Evolutionary conservation across 495 filamentous ascomycete species (phyloP).

Genomic region (Podospora bellae-mahoneyi): DNA sequence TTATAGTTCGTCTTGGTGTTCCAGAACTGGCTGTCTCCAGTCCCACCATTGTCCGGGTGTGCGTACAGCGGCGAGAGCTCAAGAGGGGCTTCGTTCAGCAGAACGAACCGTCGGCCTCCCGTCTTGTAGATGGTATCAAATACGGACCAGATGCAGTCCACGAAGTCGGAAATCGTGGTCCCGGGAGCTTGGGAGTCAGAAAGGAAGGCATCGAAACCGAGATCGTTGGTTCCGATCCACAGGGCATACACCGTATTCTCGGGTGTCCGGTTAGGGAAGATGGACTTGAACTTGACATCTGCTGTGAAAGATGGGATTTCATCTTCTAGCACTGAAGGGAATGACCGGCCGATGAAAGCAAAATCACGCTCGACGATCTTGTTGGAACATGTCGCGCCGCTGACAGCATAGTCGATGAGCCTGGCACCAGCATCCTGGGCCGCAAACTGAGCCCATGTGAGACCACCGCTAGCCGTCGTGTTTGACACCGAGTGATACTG

Average conservation of each 20-base stretch:
- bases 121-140: conserved; percentile 59
- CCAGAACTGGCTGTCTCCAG: conserved; percentile 55
- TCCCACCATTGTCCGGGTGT: conserved; percentile 47
- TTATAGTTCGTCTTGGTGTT: conserved; percentile 48
- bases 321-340: conserved; percentile 63
- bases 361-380: conserved; percentile 54
- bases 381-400: conserved; percentile 68
- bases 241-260: conserved; percentile 66
- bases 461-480: conserved; percentile 58
- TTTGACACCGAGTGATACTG: conserved; percentile 42
- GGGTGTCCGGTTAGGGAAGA: conserved; percentile 49
- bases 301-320: conserved; percentile 66
- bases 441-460: conserved; percentile 64
- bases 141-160: conserved; percentile 59
- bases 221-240: conserved; percentile 79
- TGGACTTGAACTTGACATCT: conserved; percentile 50
- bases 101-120: conserved; percentile 65
- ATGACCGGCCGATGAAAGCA: conserved; percentile 46
- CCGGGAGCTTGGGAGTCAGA: conserved; percentile 57
- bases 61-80: conserved; percentile 61
- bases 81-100: conserved; percentile 63
- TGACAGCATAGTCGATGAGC: conserved; percentile 71
- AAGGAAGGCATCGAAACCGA: conserved; percentile 61
- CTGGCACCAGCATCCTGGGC: conserved; percentile 51
- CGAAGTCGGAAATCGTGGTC: conserved; percentile 58